Evolutionary conservation across 192 early-diverging fungal species (phyloP), one percentile per base, ranked within the genome.

Genomic region (Gamsiella multidivaricata): DNA sequence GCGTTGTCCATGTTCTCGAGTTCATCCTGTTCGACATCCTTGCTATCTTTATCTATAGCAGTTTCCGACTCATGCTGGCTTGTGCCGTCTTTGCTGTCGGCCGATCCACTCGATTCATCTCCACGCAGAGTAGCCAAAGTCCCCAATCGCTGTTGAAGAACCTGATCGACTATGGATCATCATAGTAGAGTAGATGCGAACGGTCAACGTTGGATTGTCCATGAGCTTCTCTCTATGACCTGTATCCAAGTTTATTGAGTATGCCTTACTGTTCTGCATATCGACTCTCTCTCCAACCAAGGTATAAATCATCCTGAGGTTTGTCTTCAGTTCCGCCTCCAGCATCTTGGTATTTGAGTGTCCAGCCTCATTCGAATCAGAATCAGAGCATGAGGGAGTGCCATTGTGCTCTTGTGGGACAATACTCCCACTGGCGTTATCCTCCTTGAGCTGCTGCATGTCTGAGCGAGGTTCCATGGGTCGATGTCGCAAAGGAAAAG

Each of bases 231-330:
- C 22, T 58, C 55, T 32, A 42, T 58, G n/a, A n/a, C n/a, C 11
- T 10, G n/a, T 18, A 3, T 25, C 20, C 20, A 57, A 12, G 15
- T 41, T 41, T 22, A 34, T 41, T 1, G 7, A 45, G 11, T 3
- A 8, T 9, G 22, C 0, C 74, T 31, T 78, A 78, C 74, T 28
- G 33, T 69, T 69, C 49, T 69, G 33, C 1, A 64, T 49, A 46
- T 78, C 74, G 37, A 78, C 65, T 8, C 57, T 43, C 23, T 46
- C 60, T 7, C 66, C 66, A 2, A 78, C 74, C n/a, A 78, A 54
- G 5, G 61, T 47, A 43, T 64, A 42, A 26, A 78, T 63, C 65
- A 46, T 57, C 15, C 60, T 14, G 37, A 78, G 25, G 14, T 51
- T 54, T 11, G 42, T 14, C 46, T 76, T 67, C 33, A 76, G 28